Percentiles rank a stretch among this genome's conserved stretches.
Conservation (phyloP, 495 filamentous ascomycete species). For the Tuber indicum region DNA sequence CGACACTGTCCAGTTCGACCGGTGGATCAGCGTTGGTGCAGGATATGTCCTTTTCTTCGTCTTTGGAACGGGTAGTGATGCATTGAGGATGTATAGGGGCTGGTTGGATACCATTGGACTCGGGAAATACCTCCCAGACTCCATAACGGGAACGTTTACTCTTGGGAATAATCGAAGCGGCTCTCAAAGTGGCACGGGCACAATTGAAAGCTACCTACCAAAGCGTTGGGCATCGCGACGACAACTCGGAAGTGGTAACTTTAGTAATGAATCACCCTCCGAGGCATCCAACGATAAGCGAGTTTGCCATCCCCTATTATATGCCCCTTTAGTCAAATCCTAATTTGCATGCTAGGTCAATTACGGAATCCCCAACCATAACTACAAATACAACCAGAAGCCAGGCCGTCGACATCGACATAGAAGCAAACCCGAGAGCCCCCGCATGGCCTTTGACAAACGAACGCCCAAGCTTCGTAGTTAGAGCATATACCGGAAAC, state of each 20-base stretch:
- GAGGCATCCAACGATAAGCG: not conserved
- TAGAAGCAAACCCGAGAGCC: not conserved
- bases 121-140: constrained; percentile 47
- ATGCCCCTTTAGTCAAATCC: not conserved
- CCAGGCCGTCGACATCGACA: not conserved
- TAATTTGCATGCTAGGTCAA: not conserved
- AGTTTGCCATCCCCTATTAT: not conserved
- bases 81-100: constrained; percentile 61
- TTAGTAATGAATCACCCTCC: not conserved
- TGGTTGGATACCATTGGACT: constrained; percentile 51
- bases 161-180: constrained; percentile 14
- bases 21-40: constrained; percentile 60
- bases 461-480: not conserved
- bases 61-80: constrained; percentile 77
- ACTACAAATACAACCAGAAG: not conserved
- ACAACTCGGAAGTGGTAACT: constrained; percentile 21
- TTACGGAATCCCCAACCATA: not conserved
- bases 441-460: not conserved
- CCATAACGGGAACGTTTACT: constrained; percentile 22
- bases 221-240: constrained; percentile 39
- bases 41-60: constrained; percentile 62
- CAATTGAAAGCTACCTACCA: constrained; percentile 9
- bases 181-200: constrained; percentile 12
- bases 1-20: constrained; percentile 53
- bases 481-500: not conserved